Evolutionary conservation across 257 asterid genomes (phyloP), one percentile per base, ranked within the genome.

Genomic region (Petrea volubilis): DNA sequence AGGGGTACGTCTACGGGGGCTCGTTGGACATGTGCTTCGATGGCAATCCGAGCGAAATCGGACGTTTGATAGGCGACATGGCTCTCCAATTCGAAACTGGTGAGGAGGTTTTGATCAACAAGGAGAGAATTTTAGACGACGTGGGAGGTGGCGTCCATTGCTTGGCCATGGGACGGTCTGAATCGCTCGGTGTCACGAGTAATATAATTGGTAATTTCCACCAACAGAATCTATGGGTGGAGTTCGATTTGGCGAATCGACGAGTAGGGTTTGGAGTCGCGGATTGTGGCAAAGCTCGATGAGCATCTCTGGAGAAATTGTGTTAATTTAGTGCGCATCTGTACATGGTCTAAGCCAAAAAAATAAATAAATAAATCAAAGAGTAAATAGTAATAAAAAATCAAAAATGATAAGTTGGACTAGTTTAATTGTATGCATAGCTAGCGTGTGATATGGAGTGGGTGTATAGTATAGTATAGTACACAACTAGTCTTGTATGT

Each of bases 221-320:
- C 78, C 98, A 93, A 61, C 97, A 91, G 50, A 85, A 89, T 78
- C 77, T 62, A n/a, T 93, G 98, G 96, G 96, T 93, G 38, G 98
- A 93, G 41, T 91, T 89, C 74, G 98, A 93, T 81, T 25, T 86
- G 15, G 70, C 72, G 2, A 81, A 66, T 17, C 61, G 70, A 40
- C 82, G 88, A 75, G 83, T 91, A 17, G 97, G 98, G 10, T 87
- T 93, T 43, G 97, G 96, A 0, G 78, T 52, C 51, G 85, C 87
- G 6, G 86, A 89, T 75, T 91, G 98, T 68, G 81, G 83, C 77
- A 78, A 58, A 67, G 40, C 82, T 34, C 47, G 33, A 72, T 82
- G 78, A 72, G 20, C 13, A 5, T 38, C 23, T 65, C 77, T 60
- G 40, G 65, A 33, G 36, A 15, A 52, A 2, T 31, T 71, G 21